Conservation (phyloP, 2,329 filamentous ascomycete species). For the Penicillium glabrum region DNA sequence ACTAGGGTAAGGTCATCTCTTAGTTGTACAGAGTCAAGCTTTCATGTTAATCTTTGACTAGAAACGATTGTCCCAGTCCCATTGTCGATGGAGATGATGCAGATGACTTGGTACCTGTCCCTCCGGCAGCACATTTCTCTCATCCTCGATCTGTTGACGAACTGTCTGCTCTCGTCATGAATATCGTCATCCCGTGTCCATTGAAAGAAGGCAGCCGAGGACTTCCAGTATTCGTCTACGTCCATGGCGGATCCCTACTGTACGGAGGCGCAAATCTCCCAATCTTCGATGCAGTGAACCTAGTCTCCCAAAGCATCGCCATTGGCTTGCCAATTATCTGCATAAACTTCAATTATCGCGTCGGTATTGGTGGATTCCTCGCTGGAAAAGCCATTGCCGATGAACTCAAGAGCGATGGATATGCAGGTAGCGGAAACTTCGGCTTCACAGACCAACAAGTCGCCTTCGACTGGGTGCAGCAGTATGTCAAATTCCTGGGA, state of each 20-base stretch:
- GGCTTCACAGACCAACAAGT: slow-evolving; percentile 38
- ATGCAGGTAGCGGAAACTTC: slow-evolving; percentile 37
- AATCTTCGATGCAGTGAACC: slow-evolving; percentile 26
- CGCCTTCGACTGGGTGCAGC: slow-evolving; percentile 35
- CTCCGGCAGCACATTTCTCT: slow-evolving; percentile 17
- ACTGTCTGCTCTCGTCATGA: slow-evolving; percentile 24
- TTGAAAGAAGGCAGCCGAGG: neutral
- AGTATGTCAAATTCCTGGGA: slow-evolving; percentile 33
- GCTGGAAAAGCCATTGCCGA: slow-evolving; percentile 13
- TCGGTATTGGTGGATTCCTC: slow-evolving; percentile 27
- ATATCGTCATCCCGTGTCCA: slow-evolving; percentile 21
- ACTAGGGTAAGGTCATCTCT: neutral
- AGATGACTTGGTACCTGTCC: slow-evolving; percentile 25
- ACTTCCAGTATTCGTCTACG: slow-evolving; percentile 26
- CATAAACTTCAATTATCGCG: slow-evolving; percentile 29
- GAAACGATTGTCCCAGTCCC: slow-evolving; percentile 23
- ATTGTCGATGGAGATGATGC: slow-evolving; percentile 19
- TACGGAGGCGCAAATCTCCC: slow-evolving; percentile 27
- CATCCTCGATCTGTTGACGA: slow-evolving; percentile 14
- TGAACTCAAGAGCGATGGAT: slow-evolving; percentile 21
- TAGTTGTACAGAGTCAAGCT: neutral
- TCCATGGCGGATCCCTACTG: slow-evolving; percentile 28
- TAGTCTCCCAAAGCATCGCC: slow-evolving; percentile 25
- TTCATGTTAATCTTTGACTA: neutral
- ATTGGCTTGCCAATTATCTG: slow-evolving; percentile 20